phyloP scores from a whole-genome alignment of 148 eudicot species.

The Selenicereus undatus region DNA sequence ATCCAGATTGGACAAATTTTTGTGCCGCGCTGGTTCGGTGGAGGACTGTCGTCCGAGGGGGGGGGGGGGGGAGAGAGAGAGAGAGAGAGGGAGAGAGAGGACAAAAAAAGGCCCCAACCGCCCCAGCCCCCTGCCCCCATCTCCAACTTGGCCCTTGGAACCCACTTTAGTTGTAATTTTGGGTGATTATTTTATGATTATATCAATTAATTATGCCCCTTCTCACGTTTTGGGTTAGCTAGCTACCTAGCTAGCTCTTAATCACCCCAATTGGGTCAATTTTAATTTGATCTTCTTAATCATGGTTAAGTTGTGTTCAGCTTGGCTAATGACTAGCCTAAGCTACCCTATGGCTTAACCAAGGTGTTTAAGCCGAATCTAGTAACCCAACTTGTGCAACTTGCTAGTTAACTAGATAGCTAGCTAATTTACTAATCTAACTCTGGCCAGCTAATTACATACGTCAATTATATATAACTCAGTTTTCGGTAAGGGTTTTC shows the following conservation, averaged over 20 bases:
- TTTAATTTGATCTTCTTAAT: conserved; percentile 17
- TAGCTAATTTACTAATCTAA: conserved; percentile 11
- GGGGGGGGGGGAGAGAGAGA: conserved; percentile 20
- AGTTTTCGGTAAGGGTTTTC: background rate
- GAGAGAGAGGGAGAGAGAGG: conserved; percentile 7
- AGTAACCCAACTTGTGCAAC: conserved; percentile 15
- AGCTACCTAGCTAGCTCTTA: background rate
- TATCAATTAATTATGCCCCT: conserved; percentile 20
- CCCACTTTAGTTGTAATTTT: conserved; percentile 4
- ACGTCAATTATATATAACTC: background rate
- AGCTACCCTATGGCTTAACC: background rate
- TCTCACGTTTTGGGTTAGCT: conserved; percentile 37
- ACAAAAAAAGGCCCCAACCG: conserved; percentile 35
- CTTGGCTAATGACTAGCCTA: too few relatives aligned
- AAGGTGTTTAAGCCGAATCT: conserved; percentile 14
- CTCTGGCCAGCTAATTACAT: background rate
- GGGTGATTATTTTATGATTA: background rate
- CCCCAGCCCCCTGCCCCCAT: conserved; percentile 35
- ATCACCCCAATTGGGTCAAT: conserved; percentile 33
- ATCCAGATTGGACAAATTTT: conserved; percentile 1
- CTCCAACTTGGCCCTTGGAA: conserved; percentile 31
- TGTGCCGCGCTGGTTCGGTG: conserved; percentile 20
- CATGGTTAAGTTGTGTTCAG: conserved; percentile 27
- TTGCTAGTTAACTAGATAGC: background rate
- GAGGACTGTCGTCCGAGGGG: conserved; percentile 30